phyloP scores from a whole-genome alignment of 495 filamentous ascomycete genomes.

The Aspergillus cristatus region DNA sequence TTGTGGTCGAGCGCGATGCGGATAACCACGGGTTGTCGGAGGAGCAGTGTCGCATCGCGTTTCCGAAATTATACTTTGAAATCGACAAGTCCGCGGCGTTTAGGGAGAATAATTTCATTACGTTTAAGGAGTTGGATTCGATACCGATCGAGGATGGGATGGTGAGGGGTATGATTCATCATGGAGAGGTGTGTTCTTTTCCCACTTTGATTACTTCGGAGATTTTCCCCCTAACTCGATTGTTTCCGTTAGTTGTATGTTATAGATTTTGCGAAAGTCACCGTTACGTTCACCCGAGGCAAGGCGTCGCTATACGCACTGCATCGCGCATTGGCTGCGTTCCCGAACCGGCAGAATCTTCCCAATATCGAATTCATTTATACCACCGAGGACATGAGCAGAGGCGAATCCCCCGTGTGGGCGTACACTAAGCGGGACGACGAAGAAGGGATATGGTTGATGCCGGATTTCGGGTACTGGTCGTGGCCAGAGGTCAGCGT shows the following conservation, averaged over 20 bases:
- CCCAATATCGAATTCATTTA: constrained; percentile 57
- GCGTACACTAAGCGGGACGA: constrained; percentile 37
- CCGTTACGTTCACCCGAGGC: constrained; percentile 26
- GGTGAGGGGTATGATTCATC: constrained; percentile 31
- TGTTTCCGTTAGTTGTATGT: constrained; percentile 27
- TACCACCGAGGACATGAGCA: constrained; percentile 39
- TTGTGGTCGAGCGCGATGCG: constrained; percentile 23
- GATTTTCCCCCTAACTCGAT: neutral
- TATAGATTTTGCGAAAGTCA: constrained; percentile 24
- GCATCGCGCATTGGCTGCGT: constrained; percentile 26
- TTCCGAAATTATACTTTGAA: constrained; percentile 38
- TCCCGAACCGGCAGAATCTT: constrained; percentile 37
- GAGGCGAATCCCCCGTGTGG: constrained; percentile 36
- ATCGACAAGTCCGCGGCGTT: constrained; percentile 27
- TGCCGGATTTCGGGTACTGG: constrained; percentile 78
- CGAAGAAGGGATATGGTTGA: constrained; percentile 51
- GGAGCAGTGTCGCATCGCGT: constrained; percentile 32
- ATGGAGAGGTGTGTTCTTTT: constrained; percentile 28
- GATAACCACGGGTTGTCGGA: constrained; percentile 31
- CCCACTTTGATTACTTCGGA: neutral
- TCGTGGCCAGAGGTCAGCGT: constrained; percentile 56
- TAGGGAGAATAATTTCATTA: constrained; percentile 13
- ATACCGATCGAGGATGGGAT: constrained; percentile 23
- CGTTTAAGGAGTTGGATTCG: constrained; percentile 25
- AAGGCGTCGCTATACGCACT: constrained; percentile 32